Conservation (phyloP, 2,329 filamentous ascomycete species). For the Leptographium procerum region DNA sequence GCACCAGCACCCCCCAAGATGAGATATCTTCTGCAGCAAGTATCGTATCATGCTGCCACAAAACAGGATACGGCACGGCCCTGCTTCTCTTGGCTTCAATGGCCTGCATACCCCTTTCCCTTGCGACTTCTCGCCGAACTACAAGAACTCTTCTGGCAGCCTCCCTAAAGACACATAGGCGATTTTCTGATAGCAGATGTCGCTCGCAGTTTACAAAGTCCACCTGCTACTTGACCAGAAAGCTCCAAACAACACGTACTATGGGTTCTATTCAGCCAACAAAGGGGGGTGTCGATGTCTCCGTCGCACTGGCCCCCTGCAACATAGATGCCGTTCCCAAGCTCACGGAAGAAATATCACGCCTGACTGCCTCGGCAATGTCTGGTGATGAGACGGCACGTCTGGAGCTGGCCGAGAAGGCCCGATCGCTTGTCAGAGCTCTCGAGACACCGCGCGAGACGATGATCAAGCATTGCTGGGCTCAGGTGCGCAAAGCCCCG, state of each 20-base stretch:
- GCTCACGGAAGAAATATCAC: constrained; percentile 6
- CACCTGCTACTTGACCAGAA: background rate
- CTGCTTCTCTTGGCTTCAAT: background rate
- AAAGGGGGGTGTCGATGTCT: constrained; percentile 2
- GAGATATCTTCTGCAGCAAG: background rate
- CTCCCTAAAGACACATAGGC: background rate
- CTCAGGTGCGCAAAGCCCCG: constrained; percentile 19
- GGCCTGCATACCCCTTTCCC: background rate
- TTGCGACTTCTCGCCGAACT: background rate
- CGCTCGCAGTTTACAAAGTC: background rate
- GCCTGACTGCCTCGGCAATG: background rate
- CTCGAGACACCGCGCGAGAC: constrained; percentile 36
- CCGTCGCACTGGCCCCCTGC: constrained; percentile 7
- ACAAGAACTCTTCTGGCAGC: background rate
- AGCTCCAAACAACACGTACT: background rate
- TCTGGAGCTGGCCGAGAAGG: constrained; percentile 21
- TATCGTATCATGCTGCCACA: background rate
- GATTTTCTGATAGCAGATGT: background rate
- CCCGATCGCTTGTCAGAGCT: constrained; percentile 21
- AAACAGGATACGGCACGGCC: background rate
- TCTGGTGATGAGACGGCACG: constrained; percentile 10
- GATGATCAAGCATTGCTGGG: constrained; percentile 34
- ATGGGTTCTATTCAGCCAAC: background rate
- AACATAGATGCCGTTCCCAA: constrained; percentile 6
- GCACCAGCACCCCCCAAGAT: background rate